Conservation (phyloP, 176 grass and related monocot species). For the Zoysia japonica region DNA sequence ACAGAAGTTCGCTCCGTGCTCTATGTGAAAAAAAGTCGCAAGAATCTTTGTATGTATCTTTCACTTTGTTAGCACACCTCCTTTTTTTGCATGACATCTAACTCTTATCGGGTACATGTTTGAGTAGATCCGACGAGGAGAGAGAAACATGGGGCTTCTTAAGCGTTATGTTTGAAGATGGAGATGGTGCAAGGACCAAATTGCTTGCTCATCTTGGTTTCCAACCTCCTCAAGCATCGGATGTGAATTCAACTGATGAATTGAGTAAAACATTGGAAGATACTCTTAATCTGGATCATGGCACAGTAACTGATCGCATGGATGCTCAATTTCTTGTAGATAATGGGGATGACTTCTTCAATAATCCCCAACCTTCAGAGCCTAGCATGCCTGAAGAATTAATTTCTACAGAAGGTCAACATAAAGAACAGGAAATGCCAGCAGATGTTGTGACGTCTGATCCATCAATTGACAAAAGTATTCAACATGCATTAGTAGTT, state of each 20-base stretch:
- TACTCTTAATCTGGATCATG: slow-evolving; percentile 65
- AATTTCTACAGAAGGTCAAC: slow-evolving; percentile 45
- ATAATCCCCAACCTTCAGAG: slow-evolving; percentile 78
- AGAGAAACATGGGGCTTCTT: slow-evolving; percentile 97
- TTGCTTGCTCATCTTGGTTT: slow-evolving; percentile 94
- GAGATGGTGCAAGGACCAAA: slow-evolving; percentile 76
- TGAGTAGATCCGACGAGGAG: slow-evolving; percentile 78
- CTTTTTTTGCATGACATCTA: slow-evolving; percentile 33
- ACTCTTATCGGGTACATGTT: slow-evolving; percentile 20
- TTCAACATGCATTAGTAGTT: slow-evolving; percentile 92
- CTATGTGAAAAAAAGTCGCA: slow-evolving; percentile 85
- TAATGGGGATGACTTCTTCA: slow-evolving; percentile 96
- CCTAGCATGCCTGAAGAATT: slow-evolving; percentile 55
- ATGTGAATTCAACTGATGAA: slow-evolving; percentile 52
- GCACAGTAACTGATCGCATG: slow-evolving; percentile 34
- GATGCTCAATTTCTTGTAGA: slow-evolving; percentile 69
- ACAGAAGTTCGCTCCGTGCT: slow-evolving; percentile 74
- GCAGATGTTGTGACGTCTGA: slow-evolving; percentile 54
- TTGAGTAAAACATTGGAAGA: slow-evolving; percentile 66
- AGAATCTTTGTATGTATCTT: slow-evolving; percentile 72
- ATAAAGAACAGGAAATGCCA: slow-evolving; percentile 54
- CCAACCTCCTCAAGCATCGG: slow-evolving; percentile 53
- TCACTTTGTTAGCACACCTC: not conserved
- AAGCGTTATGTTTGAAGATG: slow-evolving; percentile 95
- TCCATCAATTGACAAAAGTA: slow-evolving; percentile 71